Conservation (phyloP, 306 rosid genomes). For the Sophora flavescens region DNA sequence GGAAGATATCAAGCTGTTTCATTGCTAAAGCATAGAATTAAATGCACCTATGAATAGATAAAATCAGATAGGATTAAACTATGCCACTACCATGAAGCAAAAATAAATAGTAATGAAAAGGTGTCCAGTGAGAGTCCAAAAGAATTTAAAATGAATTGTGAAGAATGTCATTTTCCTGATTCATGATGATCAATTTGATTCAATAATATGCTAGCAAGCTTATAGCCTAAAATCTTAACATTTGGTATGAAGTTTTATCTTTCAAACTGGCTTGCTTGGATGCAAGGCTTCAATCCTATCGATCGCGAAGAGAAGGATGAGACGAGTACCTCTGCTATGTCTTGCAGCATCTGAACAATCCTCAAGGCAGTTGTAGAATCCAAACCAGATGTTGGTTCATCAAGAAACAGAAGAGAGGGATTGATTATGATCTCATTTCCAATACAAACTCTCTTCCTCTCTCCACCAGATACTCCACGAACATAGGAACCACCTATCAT, state of each 20-base stretch:
- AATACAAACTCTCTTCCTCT: conserved; percentile 92
- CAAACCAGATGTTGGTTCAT: conserved; percentile 99
- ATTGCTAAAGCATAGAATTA: conserved; percentile 2
- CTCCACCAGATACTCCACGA: conserved; percentile 97
- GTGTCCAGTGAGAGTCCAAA: background rate
- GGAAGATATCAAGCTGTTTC: background rate
- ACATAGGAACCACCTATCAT: conserved; percentile 97
- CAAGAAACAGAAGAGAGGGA: conserved; percentile 92
- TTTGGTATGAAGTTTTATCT: background rate
- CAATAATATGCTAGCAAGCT: background rate
- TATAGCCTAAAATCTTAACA: background rate
- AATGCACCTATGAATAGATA: background rate
- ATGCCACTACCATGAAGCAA: conserved; percentile 5
- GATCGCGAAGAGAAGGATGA: background rate
- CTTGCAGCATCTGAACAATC: conserved; percentile 92
- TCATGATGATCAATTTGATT: background rate
- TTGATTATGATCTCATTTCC: conserved; percentile 94
- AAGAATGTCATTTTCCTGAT: conserved; percentile 15
- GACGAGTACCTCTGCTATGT: conserved; percentile 85
- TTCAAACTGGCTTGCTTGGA: too few relatives aligned
- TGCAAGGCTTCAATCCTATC: background rate
- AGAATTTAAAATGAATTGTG: conserved; percentile 19
- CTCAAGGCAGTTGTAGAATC: conserved; percentile 96
- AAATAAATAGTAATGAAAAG: background rate
- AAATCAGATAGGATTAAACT: conserved; percentile 12